Conservation (phyloP, 768 basidiomycete species). For the Lepiota brunneoincarnata region DNA sequence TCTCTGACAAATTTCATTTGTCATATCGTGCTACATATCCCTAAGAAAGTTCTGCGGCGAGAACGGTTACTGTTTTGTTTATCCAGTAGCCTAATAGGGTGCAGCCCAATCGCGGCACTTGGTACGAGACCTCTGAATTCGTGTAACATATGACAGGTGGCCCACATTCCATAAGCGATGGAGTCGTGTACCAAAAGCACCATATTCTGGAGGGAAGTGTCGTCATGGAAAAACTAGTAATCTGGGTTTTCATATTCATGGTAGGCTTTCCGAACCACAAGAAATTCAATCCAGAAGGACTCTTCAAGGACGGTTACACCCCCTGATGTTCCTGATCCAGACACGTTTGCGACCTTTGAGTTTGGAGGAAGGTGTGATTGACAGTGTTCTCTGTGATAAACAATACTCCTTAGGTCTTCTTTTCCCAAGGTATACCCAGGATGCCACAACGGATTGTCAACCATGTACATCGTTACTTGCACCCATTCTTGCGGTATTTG, state of each 20-base stretch:
- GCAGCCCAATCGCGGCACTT: neutral
- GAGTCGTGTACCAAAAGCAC: conserved; percentile 8
- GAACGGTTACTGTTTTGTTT: conserved; percentile 1
- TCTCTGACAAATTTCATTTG: conserved; percentile 17
- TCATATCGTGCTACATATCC: conserved; percentile 22
- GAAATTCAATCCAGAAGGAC: conserved; percentile 21
- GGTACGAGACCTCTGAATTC: too few species aligned
- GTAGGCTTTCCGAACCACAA: conserved; percentile 19
- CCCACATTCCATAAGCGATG: neutral
- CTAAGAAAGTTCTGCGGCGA: conserved; percentile 20
- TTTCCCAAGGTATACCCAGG: conserved; percentile 8
- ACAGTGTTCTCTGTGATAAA: too few species aligned
- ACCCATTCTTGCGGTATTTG: conserved; percentile 15
- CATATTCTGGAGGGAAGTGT: conserved; percentile 11
- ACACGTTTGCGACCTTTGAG: conserved; percentile 21
- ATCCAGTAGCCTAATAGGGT: neutral
- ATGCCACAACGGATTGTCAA: neutral
- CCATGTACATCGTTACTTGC: conserved; percentile 6
- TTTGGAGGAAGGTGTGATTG: conserved; percentile 22
- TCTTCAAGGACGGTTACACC: conserved; percentile 13
- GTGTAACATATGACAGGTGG: neutral
- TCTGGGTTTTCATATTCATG: conserved; percentile 8
- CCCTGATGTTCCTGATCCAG: conserved; percentile 22
- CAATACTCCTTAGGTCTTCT: neutral
- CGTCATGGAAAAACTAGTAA: conserved; percentile 2